Conservation (phyloP, 768 basidiomycete species). For the Kwoniella heveanensis region DNA sequence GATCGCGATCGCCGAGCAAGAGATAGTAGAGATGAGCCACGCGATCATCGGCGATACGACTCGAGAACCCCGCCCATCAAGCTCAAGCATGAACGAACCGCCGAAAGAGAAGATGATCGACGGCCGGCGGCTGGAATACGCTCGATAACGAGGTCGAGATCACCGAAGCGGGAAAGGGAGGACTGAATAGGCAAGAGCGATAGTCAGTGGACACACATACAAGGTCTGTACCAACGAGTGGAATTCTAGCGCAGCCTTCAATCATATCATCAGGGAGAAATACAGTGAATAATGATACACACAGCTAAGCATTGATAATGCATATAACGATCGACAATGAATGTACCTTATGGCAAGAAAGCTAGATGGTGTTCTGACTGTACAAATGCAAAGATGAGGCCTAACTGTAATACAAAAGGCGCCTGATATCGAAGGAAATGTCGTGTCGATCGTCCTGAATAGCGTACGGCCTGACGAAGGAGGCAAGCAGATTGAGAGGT, state of each 20-base stretch:
- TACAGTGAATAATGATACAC: neutral
- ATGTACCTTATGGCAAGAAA: neutral
- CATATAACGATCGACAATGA: neutral
- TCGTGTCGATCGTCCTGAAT: too few relatives aligned
- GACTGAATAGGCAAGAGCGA: neutral
- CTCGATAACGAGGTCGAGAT: conserved; percentile 18
- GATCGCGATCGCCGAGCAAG: conserved; percentile 5
- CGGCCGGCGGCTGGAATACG: neutral
- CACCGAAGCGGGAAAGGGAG: conserved; percentile 7
- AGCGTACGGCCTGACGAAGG: too few relatives aligned
- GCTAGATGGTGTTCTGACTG: neutral
- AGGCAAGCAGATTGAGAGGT: neutral
- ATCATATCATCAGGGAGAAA: too few relatives aligned
- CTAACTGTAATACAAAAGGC: too few relatives aligned
- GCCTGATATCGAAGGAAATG: too few relatives aligned
- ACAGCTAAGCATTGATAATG: neutral
- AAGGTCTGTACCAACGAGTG: too few relatives aligned
- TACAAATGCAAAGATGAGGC: too few relatives aligned
- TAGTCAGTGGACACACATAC: too few relatives aligned
- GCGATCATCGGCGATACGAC: neutral
- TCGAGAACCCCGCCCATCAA: conserved; percentile 26
- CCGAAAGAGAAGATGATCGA: neutral
- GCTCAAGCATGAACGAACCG: conserved; percentile 1
- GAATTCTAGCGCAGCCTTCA: too few relatives aligned
- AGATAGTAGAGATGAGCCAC: neutral